These are phyloP conservation scores for Podospora conica DNA, from an alignment of 495 filamentous ascomycete species.

Conservation along the genomic window DNA sequence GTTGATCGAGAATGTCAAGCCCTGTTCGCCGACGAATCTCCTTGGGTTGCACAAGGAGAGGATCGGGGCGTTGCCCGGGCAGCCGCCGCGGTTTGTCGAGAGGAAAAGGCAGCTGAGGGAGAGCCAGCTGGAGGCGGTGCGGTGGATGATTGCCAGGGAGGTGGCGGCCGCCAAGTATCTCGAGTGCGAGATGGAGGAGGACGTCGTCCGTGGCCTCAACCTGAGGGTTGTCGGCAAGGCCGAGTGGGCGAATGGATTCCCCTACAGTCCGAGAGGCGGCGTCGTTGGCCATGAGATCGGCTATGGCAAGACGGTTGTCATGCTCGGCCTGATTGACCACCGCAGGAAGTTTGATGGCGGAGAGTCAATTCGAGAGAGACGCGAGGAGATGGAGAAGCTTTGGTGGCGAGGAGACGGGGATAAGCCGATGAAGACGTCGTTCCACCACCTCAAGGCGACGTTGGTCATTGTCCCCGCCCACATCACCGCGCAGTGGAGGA, in stretches of 20 bases:
- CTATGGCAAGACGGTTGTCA: conserved; percentile 77
- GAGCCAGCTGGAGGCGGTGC: conserved; percentile 28
- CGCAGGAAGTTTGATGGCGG: conserved; percentile 31
- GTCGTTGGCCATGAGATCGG: conserved; percentile 72
- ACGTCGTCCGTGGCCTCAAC: conserved; percentile 48
- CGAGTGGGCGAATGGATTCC: conserved; percentile 33
- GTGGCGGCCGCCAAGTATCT: conserved; percentile 40
- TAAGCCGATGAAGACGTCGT: conserved; percentile 5
- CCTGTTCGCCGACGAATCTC: background rate
- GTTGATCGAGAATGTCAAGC: background rate
- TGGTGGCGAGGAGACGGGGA: background rate
- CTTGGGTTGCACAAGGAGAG: background rate
- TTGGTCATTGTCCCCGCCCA: conserved; percentile 61
- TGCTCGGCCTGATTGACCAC: conserved; percentile 57
- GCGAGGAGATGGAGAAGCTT: conserved; percentile 1
- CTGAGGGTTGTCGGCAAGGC: conserved; percentile 59
- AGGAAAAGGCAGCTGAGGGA: background rate
- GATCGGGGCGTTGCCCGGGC: background rate
- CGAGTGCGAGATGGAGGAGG: conserved; percentile 67
- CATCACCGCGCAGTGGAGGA: conserved; percentile 61
- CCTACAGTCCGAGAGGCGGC: conserved; percentile 51
- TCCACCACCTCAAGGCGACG: conserved; percentile 55
- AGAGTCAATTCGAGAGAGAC: conserved; percentile 11
- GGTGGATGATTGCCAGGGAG: conserved; percentile 66
- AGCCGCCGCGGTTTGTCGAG: conserved; percentile 1